Evolutionary conservation across 805 yeast genomes (phyloP).

Genomic region (Metschnikowia aberdeeniae): DNA sequence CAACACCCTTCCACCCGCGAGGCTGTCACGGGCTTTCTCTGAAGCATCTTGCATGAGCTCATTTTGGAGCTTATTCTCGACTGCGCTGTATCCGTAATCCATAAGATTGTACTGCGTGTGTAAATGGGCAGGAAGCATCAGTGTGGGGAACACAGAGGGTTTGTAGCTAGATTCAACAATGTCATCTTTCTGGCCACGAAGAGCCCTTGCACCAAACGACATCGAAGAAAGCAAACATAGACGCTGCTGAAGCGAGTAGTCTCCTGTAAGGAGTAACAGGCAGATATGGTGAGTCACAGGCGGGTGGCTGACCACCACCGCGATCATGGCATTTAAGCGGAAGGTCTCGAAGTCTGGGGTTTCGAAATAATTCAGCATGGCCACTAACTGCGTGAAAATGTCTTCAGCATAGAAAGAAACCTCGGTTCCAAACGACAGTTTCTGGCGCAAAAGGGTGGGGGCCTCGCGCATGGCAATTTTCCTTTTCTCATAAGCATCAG

Average conservation of each 20-base stretch:
- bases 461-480: constrained; percentile 48
- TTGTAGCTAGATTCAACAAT: constrained; percentile 34
- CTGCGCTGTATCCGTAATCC: constrained; percentile 14
- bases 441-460: constrained; percentile 61
- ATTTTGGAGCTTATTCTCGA: constrained; percentile 26
- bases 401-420: constrained; percentile 54
- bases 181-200: constrained; percentile 58
- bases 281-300: constrained; percentile 43
- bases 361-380: constrained; percentile 53
- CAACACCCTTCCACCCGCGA: constrained; percentile 39
- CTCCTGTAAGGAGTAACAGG: constrained; percentile 58
- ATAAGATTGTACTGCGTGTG: constrained; percentile 42
- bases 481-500: constrained; percentile 47
- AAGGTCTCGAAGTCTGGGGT: constrained; percentile 59
- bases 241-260: constrained; percentile 77
- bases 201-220: constrained; percentile 69
- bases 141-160: constrained; percentile 30
- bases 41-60: constrained; percentile 30
- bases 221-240: constrained; percentile 63
- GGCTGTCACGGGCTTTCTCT: constrained; percentile 28
- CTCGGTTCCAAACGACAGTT: constrained; percentile 56
- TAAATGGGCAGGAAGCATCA: constrained; percentile 42
- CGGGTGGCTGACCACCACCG: constrained; percentile 53
- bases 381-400: constrained; percentile 48
- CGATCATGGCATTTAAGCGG: constrained; percentile 60